Evolutionary conservation across 2,329 filamentous ascomycete species (phyloP), one percentile per base, ranked within the genome.

Genomic region (Colletotrichum chrysophilum): DNA sequence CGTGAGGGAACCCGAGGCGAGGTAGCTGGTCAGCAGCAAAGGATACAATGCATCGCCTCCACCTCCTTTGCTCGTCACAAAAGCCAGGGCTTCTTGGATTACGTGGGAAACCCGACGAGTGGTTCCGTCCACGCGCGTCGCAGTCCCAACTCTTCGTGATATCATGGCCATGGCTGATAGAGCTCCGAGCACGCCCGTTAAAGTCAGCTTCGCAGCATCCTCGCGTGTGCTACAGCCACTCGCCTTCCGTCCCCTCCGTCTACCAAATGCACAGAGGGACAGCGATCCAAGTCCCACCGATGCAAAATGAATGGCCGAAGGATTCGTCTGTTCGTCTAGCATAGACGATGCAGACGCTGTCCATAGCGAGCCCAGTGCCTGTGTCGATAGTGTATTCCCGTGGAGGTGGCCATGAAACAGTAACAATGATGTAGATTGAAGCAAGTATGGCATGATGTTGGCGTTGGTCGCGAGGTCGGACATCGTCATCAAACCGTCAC

Each of bases 141-240:
- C 8, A 60, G 18, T 28, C 16, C 74, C 64, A 9, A 76, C 60
- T 21, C 30, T 76, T 77, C 34, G 43, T 5, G 76, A 76, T 12
- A 69, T 28, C 64, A 79, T 78, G 12, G 78, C 78, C 68, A 81
- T 81, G 9, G 82, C 80, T 16, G 78, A 75, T 36, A 85, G 66
- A n/a, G 80, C 82, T 18, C 82, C 82, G 10, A 79, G 76, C 12
- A 85, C 75, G 48, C 80, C 81, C n/a, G 79, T 78, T 28, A 85
- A 77, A 38, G 36, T 77, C 56, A 12, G 43, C 61, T 32, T 76
- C 66, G 32, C 77, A 13, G 71, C 18, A 10, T 16, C 24, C 13
- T 32, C 30, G 9, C 55, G 43, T 34, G 32, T 55, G 30, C 21
- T 30, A 28, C 7, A 32, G 52, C 14, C 26, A 24, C 43, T 32